Evolutionary conservation across 164 flowering plant species (phyloP), one percentile per base, ranked within the genome.

Genomic region (Stephania yunnanensis): DNA sequence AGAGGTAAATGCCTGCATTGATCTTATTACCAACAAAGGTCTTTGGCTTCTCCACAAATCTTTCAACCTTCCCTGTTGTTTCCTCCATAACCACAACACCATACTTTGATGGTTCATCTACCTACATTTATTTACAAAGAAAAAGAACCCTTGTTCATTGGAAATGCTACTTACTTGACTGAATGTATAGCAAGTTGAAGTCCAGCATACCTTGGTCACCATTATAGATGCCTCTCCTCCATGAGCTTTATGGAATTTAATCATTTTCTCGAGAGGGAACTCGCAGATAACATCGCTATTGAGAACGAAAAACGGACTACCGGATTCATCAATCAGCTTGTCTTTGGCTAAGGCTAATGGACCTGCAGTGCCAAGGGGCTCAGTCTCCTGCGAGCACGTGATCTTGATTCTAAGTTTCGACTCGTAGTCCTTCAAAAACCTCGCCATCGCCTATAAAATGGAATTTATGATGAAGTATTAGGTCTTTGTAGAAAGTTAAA

Each of bases 11-110:
- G 69, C 99, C 99, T 46, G 99, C 99, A 83, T 95, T 95, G 79
- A 95, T 95, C 80, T 95, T 95, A 92, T 93, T 95, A 5, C 98
- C 98, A 42, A 93, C 99, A 78, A 93, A 93, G 19, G 89, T n/a
- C 79, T 91, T 93, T 55, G 99, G 99, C 78, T 95, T 95, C 80
- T 95, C 99, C 1, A 93, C 97, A 79, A 95, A 95, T 76, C 76
- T 88, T 76, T 95, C 97, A 19, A 95, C 98, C 83, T 83, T 82
- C 44, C 99, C 98, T 15, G 96, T 87, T 25, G 86, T 80, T 69
- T 93, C 98, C 66, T 95, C 97, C 92, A 84, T 90, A 9, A 93
- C 94, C 74, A 93, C 98, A 71, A 95, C 98, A 66, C 99, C 99
- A 76, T 95, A 95, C 75, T 95, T 95, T 52, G 99, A 95, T 31